Evolutionary conservation across 2,329 filamentous ascomycete genomes (phyloP).

Genomic region (Clonostachys chloroleuca): DNA sequence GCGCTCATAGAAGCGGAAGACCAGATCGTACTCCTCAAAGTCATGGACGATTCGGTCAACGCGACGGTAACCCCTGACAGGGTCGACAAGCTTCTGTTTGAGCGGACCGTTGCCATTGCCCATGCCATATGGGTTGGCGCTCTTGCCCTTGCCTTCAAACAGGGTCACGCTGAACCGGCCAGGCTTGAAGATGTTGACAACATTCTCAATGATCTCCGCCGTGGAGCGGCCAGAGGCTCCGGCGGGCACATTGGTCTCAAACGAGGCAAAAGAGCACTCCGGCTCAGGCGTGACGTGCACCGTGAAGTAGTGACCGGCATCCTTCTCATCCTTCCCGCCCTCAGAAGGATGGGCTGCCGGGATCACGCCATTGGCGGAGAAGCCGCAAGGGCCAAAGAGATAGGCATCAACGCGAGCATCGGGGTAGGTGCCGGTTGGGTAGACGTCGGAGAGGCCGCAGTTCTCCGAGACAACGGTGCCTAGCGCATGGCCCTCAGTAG

Average conservation of each 20-base stretch:
- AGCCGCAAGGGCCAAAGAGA: constrained; percentile 93
- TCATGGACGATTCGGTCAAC: constrained; percentile 96
- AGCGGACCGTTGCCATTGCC: constrained; percentile 25
- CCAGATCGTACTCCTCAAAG: constrained; percentile 92
- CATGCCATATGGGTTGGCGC: constrained; percentile 32
- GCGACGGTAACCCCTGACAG: constrained; percentile 79
- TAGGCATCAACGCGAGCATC: constrained; percentile 94
- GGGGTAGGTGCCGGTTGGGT: constrained; percentile 80
- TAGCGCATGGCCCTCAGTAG: constrained; percentile 89
- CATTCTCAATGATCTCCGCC: constrained; percentile 85
- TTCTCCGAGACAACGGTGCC: constrained; percentile 88
- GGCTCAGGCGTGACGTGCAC: constrained; percentile 98
- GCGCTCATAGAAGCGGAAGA: constrained; percentile 94
- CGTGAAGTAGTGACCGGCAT: constrained; percentile 85
- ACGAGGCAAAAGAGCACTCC: constrained; percentile 94
- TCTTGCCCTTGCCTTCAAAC: constrained; percentile 77
- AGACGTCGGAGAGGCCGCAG: constrained; percentile 86
- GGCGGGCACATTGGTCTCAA: constrained; percentile 95
- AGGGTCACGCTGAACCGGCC: constrained; percentile 97
- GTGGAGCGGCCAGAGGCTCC: constrained; percentile 85
- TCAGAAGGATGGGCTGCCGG: constrained; percentile 51
- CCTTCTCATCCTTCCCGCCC: constrained; percentile 37
- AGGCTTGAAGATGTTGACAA: constrained; percentile 93
- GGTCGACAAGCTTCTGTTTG: constrained; percentile 60
- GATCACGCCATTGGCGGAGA: constrained; percentile 94